Conservation (phyloP, 129 eudicot species). For the Ambrosia trifida region DNA sequence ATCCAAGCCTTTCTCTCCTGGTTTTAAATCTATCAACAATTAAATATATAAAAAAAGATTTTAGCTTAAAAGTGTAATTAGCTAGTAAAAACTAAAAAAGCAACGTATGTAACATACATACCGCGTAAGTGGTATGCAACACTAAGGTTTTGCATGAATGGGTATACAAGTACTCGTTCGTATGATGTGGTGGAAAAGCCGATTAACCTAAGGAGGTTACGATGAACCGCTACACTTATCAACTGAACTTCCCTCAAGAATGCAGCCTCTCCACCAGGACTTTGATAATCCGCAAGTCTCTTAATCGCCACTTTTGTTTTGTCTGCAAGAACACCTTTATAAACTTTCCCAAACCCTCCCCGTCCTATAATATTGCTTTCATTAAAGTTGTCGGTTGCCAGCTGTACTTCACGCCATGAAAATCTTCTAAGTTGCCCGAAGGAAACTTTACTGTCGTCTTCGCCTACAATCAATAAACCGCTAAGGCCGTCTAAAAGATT, state of each 20-base stretch:
- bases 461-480: conserved; percentile 46
- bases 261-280: conserved; percentile 94
- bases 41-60: background rate
- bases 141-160: conserved; percentile 80
- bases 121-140: conserved; percentile 91
- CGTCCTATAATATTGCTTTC: conserved; percentile 81
- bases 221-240: conserved; percentile 97
- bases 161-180: conserved; percentile 87
- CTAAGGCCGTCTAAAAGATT: background rate
- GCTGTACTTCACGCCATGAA: conserved; percentile 86
- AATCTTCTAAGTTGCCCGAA: conserved; percentile 87
- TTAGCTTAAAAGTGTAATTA: background rate
- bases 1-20: conserved; percentile 80
- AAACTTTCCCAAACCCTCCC: conserved; percentile 92
- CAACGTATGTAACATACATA: conserved; percentile 17
- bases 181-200: conserved; percentile 79
- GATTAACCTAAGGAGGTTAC: conserved; percentile 68
- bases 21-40: conserved; percentile 55
- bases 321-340: conserved; percentile 72
- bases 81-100: background rate
- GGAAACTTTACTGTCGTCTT: conserved; percentile 63
- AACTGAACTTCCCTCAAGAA: conserved; percentile 82
- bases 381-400: conserved; percentile 80
- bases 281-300: conserved; percentile 73
- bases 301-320: conserved; percentile 78